phyloP scores from a whole-genome alignment of 139 green algal species.

The Trebouxia sp. region DNA sequence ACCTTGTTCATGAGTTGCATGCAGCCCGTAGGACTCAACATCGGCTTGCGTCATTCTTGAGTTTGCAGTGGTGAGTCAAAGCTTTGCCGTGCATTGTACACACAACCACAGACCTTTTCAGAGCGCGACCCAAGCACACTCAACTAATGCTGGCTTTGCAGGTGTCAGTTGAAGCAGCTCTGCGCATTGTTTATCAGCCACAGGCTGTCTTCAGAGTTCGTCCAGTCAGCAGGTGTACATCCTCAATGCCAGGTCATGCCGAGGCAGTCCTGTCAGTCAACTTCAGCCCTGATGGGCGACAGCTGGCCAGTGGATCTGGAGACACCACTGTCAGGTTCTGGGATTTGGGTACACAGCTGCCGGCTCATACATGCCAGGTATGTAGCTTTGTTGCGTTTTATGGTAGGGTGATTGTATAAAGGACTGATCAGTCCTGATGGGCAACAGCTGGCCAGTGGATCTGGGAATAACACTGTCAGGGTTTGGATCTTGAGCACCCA shows the following conservation, averaged over 20 bases:
- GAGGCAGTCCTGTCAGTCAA: conserved; percentile 88
- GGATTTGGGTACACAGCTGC: conserved; percentile 90
- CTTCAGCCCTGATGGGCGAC: conserved; percentile 91
- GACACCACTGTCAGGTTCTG: conserved; percentile 95
- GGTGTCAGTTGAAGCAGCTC: conserved; percentile 83
- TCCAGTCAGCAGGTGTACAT: conserved; percentile 89
- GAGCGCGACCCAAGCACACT: not conserved
- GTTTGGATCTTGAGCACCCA: conserved; percentile 95
- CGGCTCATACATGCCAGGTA: conserved; percentile 77
- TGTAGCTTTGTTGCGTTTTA: not conserved
- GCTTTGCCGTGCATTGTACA: no score
- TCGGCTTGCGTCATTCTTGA: not conserved
- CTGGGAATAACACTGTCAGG: conserved; percentile 89
- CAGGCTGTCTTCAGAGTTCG: conserved; percentile 95
- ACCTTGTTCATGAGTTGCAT: not conserved
- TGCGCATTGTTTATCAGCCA: conserved; percentile 91
- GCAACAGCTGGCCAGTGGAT: conserved; percentile 79
- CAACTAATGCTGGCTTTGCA: not conserved
- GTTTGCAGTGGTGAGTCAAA: no score
- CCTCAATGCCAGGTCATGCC: conserved; percentile 86
- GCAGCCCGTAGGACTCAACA: no score
- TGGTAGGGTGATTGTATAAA: no score
- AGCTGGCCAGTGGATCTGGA: conserved; percentile 84
- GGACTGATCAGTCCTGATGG: conserved; percentile 93
- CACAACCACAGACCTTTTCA: not conserved